Base-by-base conservation (phyloP, 2,329 filamentous ascomycete species). In the Parascedosporium putredinis region DNA sequence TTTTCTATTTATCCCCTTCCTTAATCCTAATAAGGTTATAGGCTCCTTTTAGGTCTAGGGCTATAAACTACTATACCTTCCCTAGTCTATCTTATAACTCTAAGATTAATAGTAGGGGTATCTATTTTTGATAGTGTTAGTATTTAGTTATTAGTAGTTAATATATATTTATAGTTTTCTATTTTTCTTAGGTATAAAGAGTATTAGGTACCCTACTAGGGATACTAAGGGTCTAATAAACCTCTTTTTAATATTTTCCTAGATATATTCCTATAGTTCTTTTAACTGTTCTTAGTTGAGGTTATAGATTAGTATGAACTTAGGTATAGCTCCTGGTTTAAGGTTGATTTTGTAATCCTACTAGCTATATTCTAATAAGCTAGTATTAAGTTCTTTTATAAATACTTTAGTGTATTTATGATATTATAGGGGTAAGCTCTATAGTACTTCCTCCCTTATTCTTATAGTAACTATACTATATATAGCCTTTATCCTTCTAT, bases 31-130 rank as follows among this genome's bases (percentile, higher is more conserved):
- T 40, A 36, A 46, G 43, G 40, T 50, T 50, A 45, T 42, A 34
- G 24, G 52, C 20, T 31, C 47, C 31, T 33, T 54, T 46, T 38
- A 27, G 16, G 45, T 52, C 50, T 51, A 54, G 33, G 27, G 49
- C 20, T 47, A 55, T 48, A n/a, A 40, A 50, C 10, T 49, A 48
- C 2, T 47, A 16, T n/a, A 29, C 46, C 55, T 54, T 23, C 53
- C 53, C 29, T 36, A 45, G 42, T 47, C 55, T 38, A 52, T 52
- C 36, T 47, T 49, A 51, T 50, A 18, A 51, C 49, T 45, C 53
- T 55, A 31, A 50, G 27, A 18, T 52, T 52, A 52, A 55, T 54
- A 1, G 53, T 14, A 29, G 51, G 22, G 34, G 10, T 43, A 50
- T 33, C 20, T 7, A 33, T 48, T 23, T 33, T 25, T 46, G 25